Evolutionary conservation across 129 eudicot genomes (phyloP).

Genomic region (Pulicaria dysenterica): DNA sequence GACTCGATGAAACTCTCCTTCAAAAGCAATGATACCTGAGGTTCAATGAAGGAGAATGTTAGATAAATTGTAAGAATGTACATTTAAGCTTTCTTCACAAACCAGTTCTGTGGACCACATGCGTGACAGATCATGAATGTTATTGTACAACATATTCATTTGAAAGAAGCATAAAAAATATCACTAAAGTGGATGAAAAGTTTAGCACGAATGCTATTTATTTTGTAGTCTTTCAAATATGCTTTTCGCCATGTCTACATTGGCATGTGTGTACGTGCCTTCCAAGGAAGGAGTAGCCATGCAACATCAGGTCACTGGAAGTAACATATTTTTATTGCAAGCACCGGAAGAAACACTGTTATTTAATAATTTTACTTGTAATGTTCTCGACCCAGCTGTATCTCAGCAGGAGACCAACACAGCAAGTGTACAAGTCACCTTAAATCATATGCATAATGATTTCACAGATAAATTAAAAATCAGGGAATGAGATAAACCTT

Average conservation of each 20-base stretch:
- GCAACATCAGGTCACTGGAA: neutral
- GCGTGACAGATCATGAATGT: neutral
- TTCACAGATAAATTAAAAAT: neutral
- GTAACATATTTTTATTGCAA: neutral
- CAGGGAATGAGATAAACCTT: conserved; percentile 52
- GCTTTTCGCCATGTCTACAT: neutral
- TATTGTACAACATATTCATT: neutral
- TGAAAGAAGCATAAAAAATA: neutral
- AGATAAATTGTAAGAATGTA: conserved; percentile 16
- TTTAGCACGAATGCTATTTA: too few species aligned
- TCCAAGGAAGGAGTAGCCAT: neutral
- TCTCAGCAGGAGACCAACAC: neutral
- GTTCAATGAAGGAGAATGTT: conserved; percentile 4
- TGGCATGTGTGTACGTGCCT: neutral
- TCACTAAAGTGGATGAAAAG: too few species aligned
- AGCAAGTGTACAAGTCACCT: neutral
- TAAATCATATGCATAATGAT: neutral
- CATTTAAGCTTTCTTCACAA: neutral
- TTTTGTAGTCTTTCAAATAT: too few species aligned
- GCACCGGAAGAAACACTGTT: neutral
- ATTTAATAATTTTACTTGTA: neutral
- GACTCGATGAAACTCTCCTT: conserved; percentile 99
- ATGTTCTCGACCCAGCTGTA: neutral
- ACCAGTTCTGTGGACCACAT: neutral
- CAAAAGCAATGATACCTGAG: conserved; percentile 87